These are phyloP conservation scores for Ilyonectria sp. DNA, from an alignment of 2,329 filamentous ascomycete genomes.

Conservation along the genomic window DNA sequence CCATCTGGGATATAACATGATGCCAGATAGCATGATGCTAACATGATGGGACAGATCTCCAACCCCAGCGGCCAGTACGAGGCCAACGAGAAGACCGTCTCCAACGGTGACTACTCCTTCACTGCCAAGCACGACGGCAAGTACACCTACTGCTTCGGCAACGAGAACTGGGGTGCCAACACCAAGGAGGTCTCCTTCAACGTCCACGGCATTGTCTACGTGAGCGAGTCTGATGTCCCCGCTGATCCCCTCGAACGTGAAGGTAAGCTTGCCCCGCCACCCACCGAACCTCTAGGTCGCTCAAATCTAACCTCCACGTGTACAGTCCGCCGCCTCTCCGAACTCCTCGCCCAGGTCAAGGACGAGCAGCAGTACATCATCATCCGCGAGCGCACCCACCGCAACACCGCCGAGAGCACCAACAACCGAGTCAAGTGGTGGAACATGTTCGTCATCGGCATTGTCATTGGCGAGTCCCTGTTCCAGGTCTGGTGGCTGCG, in stretches of 20 bases:
- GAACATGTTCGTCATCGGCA: conserved; percentile 95
- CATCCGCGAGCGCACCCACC: conserved; percentile 92
- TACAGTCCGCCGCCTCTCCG: conserved; percentile 84
- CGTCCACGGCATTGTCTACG: conserved; percentile 98
- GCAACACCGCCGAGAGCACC: conserved; percentile 99
- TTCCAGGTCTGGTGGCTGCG: conserved; percentile 99
- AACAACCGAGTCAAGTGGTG: conserved; percentile 99
- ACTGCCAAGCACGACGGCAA: conserved; percentile 87
- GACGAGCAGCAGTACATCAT: conserved; percentile 99
- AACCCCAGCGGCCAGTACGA: conserved; percentile 84
- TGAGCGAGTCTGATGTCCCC: conserved; percentile 87
- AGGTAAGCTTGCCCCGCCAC: conserved; percentile 67
- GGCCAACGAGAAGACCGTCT: conserved; percentile 84
- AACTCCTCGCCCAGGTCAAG: conserved; percentile 92
- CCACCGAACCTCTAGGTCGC: background rate
- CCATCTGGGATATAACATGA: conserved; percentile 11
- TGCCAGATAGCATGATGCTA: conserved; percentile 38
- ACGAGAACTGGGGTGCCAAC: conserved; percentile 96
- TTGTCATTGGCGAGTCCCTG: conserved; percentile 90
- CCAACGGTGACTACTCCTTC: conserved; percentile 95
- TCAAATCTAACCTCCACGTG: conserved; percentile 15
- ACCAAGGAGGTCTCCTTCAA: conserved; percentile 99
- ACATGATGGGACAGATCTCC: conserved; percentile 71
- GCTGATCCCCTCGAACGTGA: conserved; percentile 92
- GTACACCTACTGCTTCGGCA: conserved; percentile 98